phyloP scores from a whole-genome alignment of 1,139 yeast genomes.

The Saccharomyces hybrid region DNA sequence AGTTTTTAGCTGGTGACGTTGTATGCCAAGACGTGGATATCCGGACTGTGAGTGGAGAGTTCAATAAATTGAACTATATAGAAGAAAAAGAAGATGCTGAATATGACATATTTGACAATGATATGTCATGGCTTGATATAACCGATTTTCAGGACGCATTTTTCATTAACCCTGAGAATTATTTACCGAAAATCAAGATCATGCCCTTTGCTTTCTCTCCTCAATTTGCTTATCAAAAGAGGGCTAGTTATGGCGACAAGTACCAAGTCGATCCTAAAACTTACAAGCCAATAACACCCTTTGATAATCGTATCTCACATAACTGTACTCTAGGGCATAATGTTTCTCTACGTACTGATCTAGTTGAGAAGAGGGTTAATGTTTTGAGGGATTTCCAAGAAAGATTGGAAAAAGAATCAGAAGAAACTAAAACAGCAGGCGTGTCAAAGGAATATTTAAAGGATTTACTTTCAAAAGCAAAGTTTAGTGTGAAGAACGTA shows the following conservation, averaged over 20 bases:
- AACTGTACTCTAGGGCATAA: slow-evolving; percentile 49
- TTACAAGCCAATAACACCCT: slow-evolving; percentile 31
- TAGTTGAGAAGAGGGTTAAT: slow-evolving; percentile 23
- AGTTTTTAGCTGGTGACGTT: slow-evolving; percentile 37
- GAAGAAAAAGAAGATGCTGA: slow-evolving; percentile 20
- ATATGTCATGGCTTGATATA: slow-evolving; percentile 66
- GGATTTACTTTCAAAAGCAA: slow-evolving; percentile 19
- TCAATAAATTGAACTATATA: slow-evolving; percentile 48
- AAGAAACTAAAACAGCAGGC: slow-evolving; percentile 6
- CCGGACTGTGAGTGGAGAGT: slow-evolving; percentile 59
- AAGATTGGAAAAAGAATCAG: slow-evolving; percentile 14
- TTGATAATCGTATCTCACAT: slow-evolving; percentile 50
- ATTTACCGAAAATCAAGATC: slow-evolving; percentile 50
- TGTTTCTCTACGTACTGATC: slow-evolving; percentile 14
- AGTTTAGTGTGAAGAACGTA: slow-evolving; percentile 26
- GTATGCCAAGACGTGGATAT: slow-evolving; percentile 48
- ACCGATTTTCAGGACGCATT: slow-evolving; percentile 77
- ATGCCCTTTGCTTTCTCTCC: slow-evolving; percentile 69
- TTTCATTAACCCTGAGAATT: slow-evolving; percentile 29
- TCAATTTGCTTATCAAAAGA: slow-evolving; percentile 65
- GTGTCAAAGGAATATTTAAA: slow-evolving; percentile 15
- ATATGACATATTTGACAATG: slow-evolving; percentile 35
- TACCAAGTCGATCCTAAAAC: slow-evolving; percentile 34
- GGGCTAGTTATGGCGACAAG: slow-evolving; percentile 41
- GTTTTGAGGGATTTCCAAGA: slow-evolving; percentile 19